Evolutionary conservation across 2,329 filamentous ascomycete species (phyloP), one percentile per base, ranked within the genome.

Genomic region (Colletotrichum euphorbiae): DNA sequence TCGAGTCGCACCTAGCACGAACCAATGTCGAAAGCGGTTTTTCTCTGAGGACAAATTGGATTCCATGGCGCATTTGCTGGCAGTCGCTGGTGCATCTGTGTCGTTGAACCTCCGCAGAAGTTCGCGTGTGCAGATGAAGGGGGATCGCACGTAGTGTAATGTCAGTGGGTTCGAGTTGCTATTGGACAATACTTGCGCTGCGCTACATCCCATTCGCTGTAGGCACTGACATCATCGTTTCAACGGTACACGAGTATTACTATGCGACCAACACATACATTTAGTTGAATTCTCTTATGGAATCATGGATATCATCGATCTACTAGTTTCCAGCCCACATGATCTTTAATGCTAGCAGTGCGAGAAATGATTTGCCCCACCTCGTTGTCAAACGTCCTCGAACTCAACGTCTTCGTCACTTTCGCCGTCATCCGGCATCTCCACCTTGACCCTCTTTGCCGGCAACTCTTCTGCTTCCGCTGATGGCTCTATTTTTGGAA

Each of bases 371-470:
- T 17, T 8, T 8, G 12, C 15, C 6, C 15, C 8, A 13, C 11
- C 12, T 17, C 19, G 36, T 21, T 8, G 6, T 70, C 72, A 83
- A 0, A 89, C 86, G 73, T 89, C 87, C 72, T 88, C 87, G 75
- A 89, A 89, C 72, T 88, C 86, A 69, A 89, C 75, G 28, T 84
- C 85, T 33, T 86, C 84, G 24, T 87, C 85, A 38, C 80, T 80
- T 28, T 82, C 82, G 31, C 82, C 83, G 12, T 84, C 82, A n/a
- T 84, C 82, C 31, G 81, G 78, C 69, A 81, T 77, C 60, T 90
- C 89, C 17, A 90, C 76, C 76, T 89, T 90, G 50, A 88, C 82
- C 70, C 86, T 86, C 80, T 93, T 93, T 9, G 82, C 78, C 12
- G 85, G 81, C 43, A 81, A 77, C 21, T 81, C 81, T 65, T 85